A percentile compares a stretch with the other conserved stretches of the same genome.
Conservation (phyloP, 2,329 filamentous ascomycete genomes). For the Cercospora sp. region DNA sequence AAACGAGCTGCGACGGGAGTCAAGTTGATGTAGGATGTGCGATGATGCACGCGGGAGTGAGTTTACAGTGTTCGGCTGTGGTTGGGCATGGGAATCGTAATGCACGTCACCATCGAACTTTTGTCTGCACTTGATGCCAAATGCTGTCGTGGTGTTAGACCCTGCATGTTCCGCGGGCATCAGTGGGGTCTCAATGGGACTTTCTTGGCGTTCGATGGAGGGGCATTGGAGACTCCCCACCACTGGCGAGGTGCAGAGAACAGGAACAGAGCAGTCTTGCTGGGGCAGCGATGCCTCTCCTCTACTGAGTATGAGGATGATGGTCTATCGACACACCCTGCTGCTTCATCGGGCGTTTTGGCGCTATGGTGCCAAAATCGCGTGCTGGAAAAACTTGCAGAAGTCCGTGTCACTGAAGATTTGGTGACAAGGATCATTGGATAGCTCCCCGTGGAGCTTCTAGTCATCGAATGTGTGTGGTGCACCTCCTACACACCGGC, state of each 20-base stretch:
- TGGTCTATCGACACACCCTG: not conserved
- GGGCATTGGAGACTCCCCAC: not conserved
- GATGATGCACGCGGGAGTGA: not conserved
- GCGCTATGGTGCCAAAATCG: not conserved
- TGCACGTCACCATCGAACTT: not conserved
- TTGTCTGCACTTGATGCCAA: not conserved
- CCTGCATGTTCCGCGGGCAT: not conserved
- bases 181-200: no score
- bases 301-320: no score
- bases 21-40: not conserved
- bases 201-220: not conserved
- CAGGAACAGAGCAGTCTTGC: no score
- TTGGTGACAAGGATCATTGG: not conserved
- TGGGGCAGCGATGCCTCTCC: no score
- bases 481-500: not conserved
- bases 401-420: not conserved
- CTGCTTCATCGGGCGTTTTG: not conserved
- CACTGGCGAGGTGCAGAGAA: not conserved
- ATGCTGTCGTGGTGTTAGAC: not conserved
- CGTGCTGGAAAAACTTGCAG: not conserved
- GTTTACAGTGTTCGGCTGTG: no score
- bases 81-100: not conserved
- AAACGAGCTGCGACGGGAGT: not conserved
- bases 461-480: not conserved
- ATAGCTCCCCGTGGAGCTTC: not conserved